These are phyloP conservation scores for Camellia oleifera DNA, from an alignment of 179 eudicot genomes.

Conservation along the genomic window DNA sequence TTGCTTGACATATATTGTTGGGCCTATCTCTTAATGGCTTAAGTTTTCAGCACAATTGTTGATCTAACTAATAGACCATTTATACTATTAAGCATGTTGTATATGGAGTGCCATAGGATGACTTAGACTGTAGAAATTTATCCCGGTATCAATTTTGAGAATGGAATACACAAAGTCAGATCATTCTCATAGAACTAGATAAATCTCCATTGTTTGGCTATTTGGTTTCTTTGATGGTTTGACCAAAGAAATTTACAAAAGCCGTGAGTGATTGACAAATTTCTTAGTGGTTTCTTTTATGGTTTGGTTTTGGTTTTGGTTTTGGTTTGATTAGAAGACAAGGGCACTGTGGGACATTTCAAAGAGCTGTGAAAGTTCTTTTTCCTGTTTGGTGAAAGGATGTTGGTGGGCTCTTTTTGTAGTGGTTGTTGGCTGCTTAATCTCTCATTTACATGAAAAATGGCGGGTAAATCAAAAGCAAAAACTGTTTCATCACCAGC, in stretches of 20 bases:
- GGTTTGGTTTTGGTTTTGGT: conserved; percentile 10
- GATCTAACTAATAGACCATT: too few relatives aligned
- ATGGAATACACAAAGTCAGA: too few relatives aligned
- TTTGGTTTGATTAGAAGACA: conserved; percentile 23
- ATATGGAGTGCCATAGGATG: too few relatives aligned
- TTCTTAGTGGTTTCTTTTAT: too few relatives aligned
- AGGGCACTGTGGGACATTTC: conserved; percentile 15
- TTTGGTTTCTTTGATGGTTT: too few relatives aligned
- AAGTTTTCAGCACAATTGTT: not conserved
- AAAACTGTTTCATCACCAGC: conserved; percentile 23
- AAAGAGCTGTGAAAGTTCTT: conserved; percentile 24
- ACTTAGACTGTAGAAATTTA: too few relatives aligned
- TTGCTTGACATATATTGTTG: not conserved
- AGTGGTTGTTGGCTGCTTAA: conserved; percentile 33
- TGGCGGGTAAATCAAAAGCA: conserved; percentile 18
- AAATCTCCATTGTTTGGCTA: too few relatives aligned
- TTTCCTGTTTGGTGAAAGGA: conserved; percentile 34
- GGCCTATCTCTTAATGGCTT: not conserved
- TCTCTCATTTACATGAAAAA: conserved; percentile 25
- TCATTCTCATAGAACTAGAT: too few relatives aligned
- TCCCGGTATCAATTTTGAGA: too few relatives aligned
- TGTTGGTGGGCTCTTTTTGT: conserved; percentile 53
- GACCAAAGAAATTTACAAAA: too few relatives aligned
- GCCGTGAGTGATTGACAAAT: too few relatives aligned
- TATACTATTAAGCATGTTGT: too few relatives aligned